Evolutionary conservation across 352 stramenopile genomes (phyloP).

Genomic region (Phytophthora rubi): DNA sequence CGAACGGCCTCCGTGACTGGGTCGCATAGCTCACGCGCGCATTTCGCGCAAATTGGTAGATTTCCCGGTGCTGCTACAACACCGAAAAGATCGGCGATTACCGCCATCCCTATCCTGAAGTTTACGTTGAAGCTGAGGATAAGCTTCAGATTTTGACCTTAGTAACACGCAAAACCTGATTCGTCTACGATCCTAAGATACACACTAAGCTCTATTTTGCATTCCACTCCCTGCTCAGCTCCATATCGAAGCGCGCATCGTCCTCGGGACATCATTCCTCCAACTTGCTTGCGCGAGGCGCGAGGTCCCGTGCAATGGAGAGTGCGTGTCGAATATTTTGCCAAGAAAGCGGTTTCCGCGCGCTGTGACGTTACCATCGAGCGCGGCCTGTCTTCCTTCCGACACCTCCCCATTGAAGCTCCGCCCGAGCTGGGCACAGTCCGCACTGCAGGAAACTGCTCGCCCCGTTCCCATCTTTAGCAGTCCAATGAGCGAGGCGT

Average conservation of each 20-base stretch:
- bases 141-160: conserved; percentile 12
- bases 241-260: conserved; percentile 11
- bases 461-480: conserved; percentile 14
- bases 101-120: conserved; percentile 27
- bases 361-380: conserved; percentile 25
- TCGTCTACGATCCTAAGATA: conserved; percentile 16
- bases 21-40: conserved; percentile 22
- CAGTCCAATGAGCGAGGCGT: conserved; percentile 7
- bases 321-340: conserved; percentile 33
- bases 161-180: conserved; percentile 24
- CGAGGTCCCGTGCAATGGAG: not conserved
- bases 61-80: conserved; percentile 21
- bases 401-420: conserved; percentile 25
- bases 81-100: conserved; percentile 22
- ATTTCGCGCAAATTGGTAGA: conserved; percentile 10
- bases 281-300: not conserved
- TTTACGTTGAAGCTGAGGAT: conserved; percentile 28
- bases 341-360: conserved; percentile 24
- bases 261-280: conserved; percentile 2
- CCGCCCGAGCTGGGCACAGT: conserved; percentile 11
- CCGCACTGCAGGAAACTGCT: conserved; percentile 28
- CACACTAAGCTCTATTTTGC: conserved; percentile 15
- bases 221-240: conserved; percentile 4
- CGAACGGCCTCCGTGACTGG: conserved; percentile 5
- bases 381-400: conserved; percentile 21